Percentiles rank a stretch among this genome's conserved stretches.
These are phyloP conservation scores for Colletotrichum sp. DNA, from an alignment of 2,329 filamentous ascomycete species.

Conservation along the genomic window DNA sequence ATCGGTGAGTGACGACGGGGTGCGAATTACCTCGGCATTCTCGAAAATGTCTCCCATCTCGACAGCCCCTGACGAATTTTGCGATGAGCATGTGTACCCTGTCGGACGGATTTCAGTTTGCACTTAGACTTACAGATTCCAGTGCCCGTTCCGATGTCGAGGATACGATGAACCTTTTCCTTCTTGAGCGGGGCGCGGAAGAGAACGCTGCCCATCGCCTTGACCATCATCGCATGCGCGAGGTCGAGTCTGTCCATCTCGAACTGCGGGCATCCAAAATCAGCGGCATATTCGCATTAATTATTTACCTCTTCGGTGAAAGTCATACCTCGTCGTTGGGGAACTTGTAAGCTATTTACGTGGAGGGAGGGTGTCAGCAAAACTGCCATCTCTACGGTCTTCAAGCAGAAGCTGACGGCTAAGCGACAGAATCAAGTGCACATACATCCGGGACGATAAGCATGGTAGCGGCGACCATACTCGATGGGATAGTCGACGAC, in stretches of 20 bases:
- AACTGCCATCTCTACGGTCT: neutral
- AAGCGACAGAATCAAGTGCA: neutral
- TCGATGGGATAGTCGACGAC: neutral
- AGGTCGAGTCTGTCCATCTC: conserved; percentile 1
- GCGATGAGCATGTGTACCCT: fast-evolving
- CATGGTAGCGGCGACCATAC: neutral
- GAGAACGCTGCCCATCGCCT: neutral
- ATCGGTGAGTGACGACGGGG: neutral
- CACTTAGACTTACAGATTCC: conserved; percentile 54
- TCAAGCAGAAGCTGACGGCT: neutral
- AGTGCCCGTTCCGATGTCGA: conserved; percentile 65
- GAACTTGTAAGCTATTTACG: neutral
- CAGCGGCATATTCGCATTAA: neutral
- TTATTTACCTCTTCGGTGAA: neutral
- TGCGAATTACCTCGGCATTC: neutral
- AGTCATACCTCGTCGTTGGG: neutral
- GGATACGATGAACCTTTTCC: conserved; percentile 37
- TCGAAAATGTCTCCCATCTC: neutral
- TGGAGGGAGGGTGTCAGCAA: neutral
- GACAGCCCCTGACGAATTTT: fast-evolving
- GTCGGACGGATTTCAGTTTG: fast-evolving
- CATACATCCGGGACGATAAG: neutral
- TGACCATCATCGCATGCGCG: neutral
- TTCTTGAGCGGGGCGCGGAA: neutral
- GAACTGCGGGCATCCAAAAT: fast-evolving